Evolutionary conservation across 495 filamentous ascomycete genomes (phyloP), one percentile per base, ranked within the genome.

Genomic region (Aspergillus funiculosus): DNA sequence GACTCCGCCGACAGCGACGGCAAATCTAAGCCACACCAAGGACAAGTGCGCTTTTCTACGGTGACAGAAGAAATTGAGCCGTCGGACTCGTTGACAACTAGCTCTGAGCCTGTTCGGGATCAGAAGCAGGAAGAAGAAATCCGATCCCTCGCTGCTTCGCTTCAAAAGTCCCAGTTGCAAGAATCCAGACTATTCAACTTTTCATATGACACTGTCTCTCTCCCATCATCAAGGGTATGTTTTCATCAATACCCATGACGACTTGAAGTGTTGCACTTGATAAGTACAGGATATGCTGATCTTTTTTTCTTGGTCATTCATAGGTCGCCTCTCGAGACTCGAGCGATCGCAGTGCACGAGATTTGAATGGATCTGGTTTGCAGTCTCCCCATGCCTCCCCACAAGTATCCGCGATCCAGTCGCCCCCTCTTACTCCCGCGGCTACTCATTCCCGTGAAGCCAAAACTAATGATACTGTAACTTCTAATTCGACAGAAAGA

Each of bases 381-480:
- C 48, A 62, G 34, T 75, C 73, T 27, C 67, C 69, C 22, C 66
- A 64, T 50, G 53, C 63, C 21, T 78, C 76, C 35, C 73, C 75
- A 35, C 67, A 72, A 21, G 64, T 69, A 18, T 73, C 82, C 37
- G 74, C 81, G 35, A 81, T 90, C 72, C 83, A 91, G 52, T 92
- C 89, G 10, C 92, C 92, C 48, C 89, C 88, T 17, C 77, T 97
- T 10, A 95, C 91, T 3, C 91, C 92, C 22, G 82, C 89, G 24
- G 87, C 79, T 10, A 87, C 86, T 30, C 63, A 71, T 47, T 78
- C 76, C 42, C 68, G 68, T 52, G 80, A 81, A 50, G 51, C 53
- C 37, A 63, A 58, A 46, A 22, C 59, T 34, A 57, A 58, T 25
- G 67, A 67, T 6, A 55, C 40, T 20, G 26, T 53, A n/a, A 54